Base-by-base conservation (phyloP, 495 filamentous ascomycete genomes). In the Darksidea phi region DNA sequence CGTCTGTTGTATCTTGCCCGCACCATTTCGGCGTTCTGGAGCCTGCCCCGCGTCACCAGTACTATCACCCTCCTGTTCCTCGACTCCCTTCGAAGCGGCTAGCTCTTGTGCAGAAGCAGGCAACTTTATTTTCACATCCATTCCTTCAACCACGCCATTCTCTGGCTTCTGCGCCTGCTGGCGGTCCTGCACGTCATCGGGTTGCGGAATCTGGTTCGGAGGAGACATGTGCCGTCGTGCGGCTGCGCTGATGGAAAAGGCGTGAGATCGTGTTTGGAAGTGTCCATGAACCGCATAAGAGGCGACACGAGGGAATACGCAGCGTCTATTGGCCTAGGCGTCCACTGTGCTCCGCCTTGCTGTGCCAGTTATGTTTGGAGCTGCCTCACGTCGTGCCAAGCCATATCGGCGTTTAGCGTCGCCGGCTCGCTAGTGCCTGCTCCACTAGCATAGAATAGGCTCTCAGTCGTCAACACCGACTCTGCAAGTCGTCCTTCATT, bases 191-290 rank as follows among this genome's bases (percentile, higher is more conserved):
- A 26, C 59, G 32, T 58, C 64, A 59, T 67, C 20, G 25, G 36
- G 17, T 59, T 60, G 54, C 41, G 59, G 54, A 63, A 59, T 25
- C 45, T 46, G 48, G 36, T n/a, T 67, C 55, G 55, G 55, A 23
- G 64, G 42, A 63, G 64, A 67, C 64, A 67, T 67, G 34, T 45
- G 41, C 64, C 56, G 64, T 45, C 45, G 48, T 62, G 23, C 59
- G 59, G 60, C 64, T 26, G 54, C 51, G 41, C 21, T 12, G 25
- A 17, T 20, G 26, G 37, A 15, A 15, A 25, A 2, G n/a, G 25
- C 21, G 21, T 49, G 28, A 53, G 23, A 21, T 43, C 21, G 11
- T 15, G 15, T 37, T 47, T 34, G 20, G 32, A 20, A 46, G 38
- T 6, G 20, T 52, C 63, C 63, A 66, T 66, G 43, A 32, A 66